These are phyloP conservation scores for Melocanna baccifera DNA, from an alignment of 176 grass and related monocot species.

Conservation along the genomic window DNA sequence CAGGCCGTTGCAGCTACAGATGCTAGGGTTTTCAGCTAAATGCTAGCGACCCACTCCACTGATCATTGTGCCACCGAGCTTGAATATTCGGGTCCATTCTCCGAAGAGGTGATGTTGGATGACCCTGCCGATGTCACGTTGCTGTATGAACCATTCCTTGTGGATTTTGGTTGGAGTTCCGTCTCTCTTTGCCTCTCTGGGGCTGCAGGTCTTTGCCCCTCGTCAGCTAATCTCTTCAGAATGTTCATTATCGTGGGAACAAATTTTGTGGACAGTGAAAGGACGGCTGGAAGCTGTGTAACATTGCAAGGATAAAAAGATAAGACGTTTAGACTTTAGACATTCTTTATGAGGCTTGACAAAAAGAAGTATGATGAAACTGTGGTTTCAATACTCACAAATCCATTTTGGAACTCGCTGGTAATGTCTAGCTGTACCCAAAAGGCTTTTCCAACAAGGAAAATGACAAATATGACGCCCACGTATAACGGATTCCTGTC, in stretches of 20 bases:
- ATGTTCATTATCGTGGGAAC: constrained; percentile 96
- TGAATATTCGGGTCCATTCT: constrained; percentile 56
- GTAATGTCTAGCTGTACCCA: constrained; percentile 91
- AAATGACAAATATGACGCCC: constrained; percentile 71
- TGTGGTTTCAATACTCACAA: constrained; percentile 53
- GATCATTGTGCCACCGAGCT: constrained; percentile 64
- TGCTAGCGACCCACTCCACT: background rate
- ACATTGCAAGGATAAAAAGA: constrained; percentile 14
- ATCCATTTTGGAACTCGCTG: constrained; percentile 75
- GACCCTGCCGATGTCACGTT: constrained; percentile 61
- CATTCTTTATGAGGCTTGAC: background rate
- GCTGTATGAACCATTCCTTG: constrained; percentile 60
- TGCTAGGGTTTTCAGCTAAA: constrained; percentile 29
- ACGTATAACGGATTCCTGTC: constrained; percentile 86
- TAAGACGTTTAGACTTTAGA: constrained; percentile 7
- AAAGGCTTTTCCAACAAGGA: constrained; percentile 83
- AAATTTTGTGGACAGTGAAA: constrained; percentile 93
- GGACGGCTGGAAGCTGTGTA: constrained; percentile 68
- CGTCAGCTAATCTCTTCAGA: constrained; percentile 84
- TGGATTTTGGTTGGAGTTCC: constrained; percentile 58
- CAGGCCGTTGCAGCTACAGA: constrained; percentile 22
- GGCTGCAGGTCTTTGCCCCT: constrained; percentile 53
- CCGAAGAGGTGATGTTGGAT: constrained; percentile 55
- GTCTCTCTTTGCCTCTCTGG: constrained; percentile 48
- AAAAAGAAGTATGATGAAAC: constrained; percentile 13